Conservation (phyloP, 1,284 basidiomycete genomes). For the Vanrija humicola region DNA sequence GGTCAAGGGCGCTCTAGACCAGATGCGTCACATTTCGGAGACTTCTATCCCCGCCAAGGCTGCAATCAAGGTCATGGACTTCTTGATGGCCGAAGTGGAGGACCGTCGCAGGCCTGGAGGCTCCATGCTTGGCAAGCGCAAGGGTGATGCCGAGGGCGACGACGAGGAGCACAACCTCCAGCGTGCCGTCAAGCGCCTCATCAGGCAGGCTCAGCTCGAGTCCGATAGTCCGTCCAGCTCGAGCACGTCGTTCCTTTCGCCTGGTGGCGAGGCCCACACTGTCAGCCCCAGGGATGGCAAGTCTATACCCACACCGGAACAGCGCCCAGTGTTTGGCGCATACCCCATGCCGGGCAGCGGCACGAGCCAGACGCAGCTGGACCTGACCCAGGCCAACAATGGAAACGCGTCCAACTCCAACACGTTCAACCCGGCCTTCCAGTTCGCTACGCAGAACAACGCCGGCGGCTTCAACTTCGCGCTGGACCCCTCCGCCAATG, state of each 20-base stretch:
- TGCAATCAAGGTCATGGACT: slow-evolving; percentile 49
- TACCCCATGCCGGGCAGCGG: slow-evolving; percentile 34
- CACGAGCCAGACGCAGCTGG: neutral
- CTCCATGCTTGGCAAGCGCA: slow-evolving; percentile 42
- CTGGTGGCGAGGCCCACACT: slow-evolving; percentile 4
- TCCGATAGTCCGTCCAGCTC: slow-evolving; percentile 29
- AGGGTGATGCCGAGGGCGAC: slow-evolving; percentile 25
- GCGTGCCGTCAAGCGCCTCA: slow-evolving; percentile 48
- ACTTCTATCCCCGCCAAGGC: slow-evolving; percentile 47
- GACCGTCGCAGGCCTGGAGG: slow-evolving; percentile 37
- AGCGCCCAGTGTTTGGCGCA: slow-evolving; percentile 40
- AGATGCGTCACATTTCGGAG: slow-evolving; percentile 44
- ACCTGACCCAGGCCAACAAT: neutral
- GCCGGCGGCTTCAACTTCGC: slow-evolving; percentile 26
- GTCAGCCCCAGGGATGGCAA: neutral
- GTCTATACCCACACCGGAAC: slow-evolving; percentile 27
- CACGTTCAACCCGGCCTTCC: slow-evolving; percentile 1
- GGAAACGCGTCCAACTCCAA: neutral
- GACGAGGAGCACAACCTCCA: slow-evolving; percentile 44
- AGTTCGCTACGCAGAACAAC: slow-evolving; percentile 7
- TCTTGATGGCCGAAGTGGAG: slow-evolving; percentile 47
- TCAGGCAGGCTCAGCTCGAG: slow-evolving; percentile 44
- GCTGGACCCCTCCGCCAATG: slow-evolving; percentile 22
- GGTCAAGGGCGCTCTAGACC: slow-evolving; percentile 41
- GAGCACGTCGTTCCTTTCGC: slow-evolving; percentile 17